Evolutionary conservation across 768 basidiomycete genomes (phyloP).

Genomic region (Ramaria sp.): DNA sequence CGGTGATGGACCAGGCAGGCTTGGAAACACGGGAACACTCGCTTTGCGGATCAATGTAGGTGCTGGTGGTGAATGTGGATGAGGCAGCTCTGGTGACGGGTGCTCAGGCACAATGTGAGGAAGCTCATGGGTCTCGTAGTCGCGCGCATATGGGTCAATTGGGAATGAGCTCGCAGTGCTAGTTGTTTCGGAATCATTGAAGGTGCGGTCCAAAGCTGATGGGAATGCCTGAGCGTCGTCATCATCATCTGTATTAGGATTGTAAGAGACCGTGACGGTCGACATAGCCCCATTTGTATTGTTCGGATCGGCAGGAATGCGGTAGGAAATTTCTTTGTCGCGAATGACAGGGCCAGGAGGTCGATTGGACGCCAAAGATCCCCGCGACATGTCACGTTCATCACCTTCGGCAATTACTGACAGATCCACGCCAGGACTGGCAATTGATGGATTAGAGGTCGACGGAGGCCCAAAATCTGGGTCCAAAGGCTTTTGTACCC

Average conservation of each 20-base stretch:
- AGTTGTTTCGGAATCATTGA: slow-evolving; percentile 7
- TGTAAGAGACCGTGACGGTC: slow-evolving; percentile 13
- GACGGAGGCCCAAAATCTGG: slow-evolving; percentile 13
- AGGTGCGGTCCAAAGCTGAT: slow-evolving; percentile 20
- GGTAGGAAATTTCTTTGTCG: slow-evolving; percentile 5
- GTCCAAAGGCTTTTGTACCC: slow-evolving; percentile 17
- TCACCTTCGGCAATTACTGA: slow-evolving; percentile 68
- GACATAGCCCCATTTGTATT: slow-evolving; percentile 16
- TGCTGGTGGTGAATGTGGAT: slow-evolving; percentile 24
- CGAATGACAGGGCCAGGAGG: slow-evolving; percentile 1
- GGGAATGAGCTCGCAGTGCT: slow-evolving; percentile 8
- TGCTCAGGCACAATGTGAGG: slow-evolving; percentile 12
- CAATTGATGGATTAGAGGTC: too few relatives aligned
- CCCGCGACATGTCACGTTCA: slow-evolving; percentile 26
- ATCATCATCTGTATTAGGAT: slow-evolving; percentile 5
- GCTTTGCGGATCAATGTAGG: slow-evolving; percentile 26
- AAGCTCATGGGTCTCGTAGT: slow-evolving; percentile 7
- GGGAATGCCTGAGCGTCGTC: slow-evolving; percentile 3
- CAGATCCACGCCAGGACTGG: slow-evolving; percentile 25
- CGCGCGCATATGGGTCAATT: slow-evolving; percentile 9
- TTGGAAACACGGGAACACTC: slow-evolving; percentile 39
- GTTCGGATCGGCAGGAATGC: slow-evolving; percentile 8
- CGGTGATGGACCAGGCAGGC: slow-evolving; percentile 58
- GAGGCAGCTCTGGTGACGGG: slow-evolving; percentile 16
- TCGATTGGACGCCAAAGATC: slow-evolving; percentile 3